phyloP scores from a whole-genome alignment of 352 stramenopile genomes.

The Saprolegnia parasitica region DNA sequence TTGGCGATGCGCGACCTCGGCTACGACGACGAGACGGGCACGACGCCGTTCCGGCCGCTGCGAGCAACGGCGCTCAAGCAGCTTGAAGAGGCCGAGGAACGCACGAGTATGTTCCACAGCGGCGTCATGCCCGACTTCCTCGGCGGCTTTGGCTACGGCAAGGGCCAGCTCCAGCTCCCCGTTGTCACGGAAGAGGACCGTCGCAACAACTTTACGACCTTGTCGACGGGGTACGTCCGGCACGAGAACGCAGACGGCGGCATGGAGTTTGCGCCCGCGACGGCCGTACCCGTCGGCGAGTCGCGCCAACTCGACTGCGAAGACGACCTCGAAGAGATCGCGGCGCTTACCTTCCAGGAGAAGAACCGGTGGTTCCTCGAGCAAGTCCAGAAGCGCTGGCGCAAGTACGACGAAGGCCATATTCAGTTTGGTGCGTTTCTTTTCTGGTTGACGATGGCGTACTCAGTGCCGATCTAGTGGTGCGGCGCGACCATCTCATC shows the following conservation, averaged over 20 bases:
- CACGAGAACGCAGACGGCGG: conserved; percentile 57
- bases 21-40: conserved; percentile 35
- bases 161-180: conserved; percentile 43
- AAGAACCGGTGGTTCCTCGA: conserved; percentile 82
- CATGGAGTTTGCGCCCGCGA: conserved; percentile 66
- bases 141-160: conserved; percentile 30
- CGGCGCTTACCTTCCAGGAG: conserved; percentile 70
- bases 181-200: conserved; percentile 50
- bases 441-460: neutral
- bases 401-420: conserved; percentile 75
- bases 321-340: conserved; percentile 82
- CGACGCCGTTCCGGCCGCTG: conserved; percentile 59
- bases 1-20: conserved; percentile 74
- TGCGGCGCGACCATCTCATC: conserved; percentile 69
- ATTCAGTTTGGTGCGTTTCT: conserved; percentile 53
- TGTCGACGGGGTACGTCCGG: conserved; percentile 78
- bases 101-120: conserved; percentile 55
- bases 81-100: conserved; percentile 73
- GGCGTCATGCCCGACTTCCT: neutral
- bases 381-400: conserved; percentile 71
- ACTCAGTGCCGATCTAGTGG: conserved; percentile 34
- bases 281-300: conserved; percentile 38
- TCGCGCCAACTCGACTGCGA: conserved; percentile 62
- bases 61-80: conserved; percentile 70
- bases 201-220: conserved; percentile 51